Percentiles rank a stretch among this genome's conserved stretches.
phyloP scores from a whole-genome alignment of 2,329 filamentous ascomycete genomes.

The Microcyclospora pomicola region DNA sequence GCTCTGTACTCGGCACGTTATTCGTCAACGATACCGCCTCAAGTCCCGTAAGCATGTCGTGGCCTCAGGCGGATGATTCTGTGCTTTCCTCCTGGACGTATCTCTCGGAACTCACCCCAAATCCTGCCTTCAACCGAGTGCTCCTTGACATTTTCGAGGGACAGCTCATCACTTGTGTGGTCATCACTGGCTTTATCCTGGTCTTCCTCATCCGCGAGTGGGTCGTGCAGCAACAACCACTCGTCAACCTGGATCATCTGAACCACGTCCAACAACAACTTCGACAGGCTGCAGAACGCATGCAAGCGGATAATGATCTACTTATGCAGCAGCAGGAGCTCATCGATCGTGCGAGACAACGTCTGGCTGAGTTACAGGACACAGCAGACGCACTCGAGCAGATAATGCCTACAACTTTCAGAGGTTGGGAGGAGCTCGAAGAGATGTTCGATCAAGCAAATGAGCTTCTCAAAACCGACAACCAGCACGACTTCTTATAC shows the following conservation, averaged over 20 bases:
- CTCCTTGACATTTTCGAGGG: conserved; percentile 79
- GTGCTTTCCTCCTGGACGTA: conserved; percentile 20
- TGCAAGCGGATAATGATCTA: conserved; percentile 15
- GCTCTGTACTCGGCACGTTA: neutral
- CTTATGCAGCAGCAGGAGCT: conserved; percentile 15
- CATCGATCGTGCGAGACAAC: conserved; percentile 14
- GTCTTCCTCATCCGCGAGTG: conserved; percentile 94
- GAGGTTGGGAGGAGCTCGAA: conserved; percentile 15
- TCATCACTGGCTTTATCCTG: conserved; percentile 91
- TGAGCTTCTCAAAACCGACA: conserved; percentile 6
- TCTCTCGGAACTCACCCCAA: conserved; percentile 54
- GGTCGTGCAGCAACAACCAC: conserved; percentile 93
- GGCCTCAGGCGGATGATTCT: conserved; percentile 12
- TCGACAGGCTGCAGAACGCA: conserved; percentile 12
- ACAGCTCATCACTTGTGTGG: conserved; percentile 79
- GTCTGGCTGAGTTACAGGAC: conserved; percentile 14
- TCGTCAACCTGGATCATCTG: conserved; percentile 46
- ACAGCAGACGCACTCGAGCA: conserved; percentile 5
- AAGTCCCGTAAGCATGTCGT: neutral
- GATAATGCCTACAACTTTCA: conserved; percentile 5
- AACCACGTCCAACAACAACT: conserved; percentile 14
- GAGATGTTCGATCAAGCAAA: conserved; percentile 15
- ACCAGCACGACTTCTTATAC: too few species aligned
- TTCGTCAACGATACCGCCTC: neutral
- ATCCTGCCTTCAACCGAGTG: conserved; percentile 58